Conservation (phyloP, 306 rosid species). For the Lithocarpus polystachyus region DNA sequence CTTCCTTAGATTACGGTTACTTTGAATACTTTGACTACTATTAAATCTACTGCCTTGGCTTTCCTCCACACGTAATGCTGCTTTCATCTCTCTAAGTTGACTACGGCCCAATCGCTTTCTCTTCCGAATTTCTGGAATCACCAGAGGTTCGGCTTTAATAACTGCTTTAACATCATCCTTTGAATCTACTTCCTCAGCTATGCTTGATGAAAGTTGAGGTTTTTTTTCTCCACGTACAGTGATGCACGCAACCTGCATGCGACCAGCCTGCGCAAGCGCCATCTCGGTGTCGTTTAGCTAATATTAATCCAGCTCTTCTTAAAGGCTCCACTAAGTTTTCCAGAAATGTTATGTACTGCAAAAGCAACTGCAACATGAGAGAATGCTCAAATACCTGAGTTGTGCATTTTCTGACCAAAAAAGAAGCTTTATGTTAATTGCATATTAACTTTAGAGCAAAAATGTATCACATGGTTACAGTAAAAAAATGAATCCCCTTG, state of each 20-base stretch:
- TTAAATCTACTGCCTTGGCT: slow-evolving; percentile 15
- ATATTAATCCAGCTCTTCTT: background rate
- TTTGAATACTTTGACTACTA: slow-evolving; percentile 12
- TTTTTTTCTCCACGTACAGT: slow-evolving; percentile 24
- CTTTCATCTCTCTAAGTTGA: slow-evolving; percentile 50
- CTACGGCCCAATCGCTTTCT: slow-evolving; percentile 52
- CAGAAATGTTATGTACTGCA: slow-evolving; percentile 18
- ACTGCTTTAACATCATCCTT: slow-evolving; percentile 34
- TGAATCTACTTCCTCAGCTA: slow-evolving; percentile 32
- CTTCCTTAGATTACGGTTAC: slow-evolving; percentile 35
- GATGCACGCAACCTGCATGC: slow-evolving; percentile 21
- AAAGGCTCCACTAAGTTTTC: slow-evolving; percentile 2
- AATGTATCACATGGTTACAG: background rate
- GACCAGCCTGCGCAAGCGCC: slow-evolving; percentile 41
- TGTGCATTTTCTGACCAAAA: background rate
- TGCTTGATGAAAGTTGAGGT: slow-evolving; percentile 31
- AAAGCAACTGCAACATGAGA: slow-evolving; percentile 7
- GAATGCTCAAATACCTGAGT: slow-evolving; percentile 6
- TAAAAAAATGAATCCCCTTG: too few relatives aligned
- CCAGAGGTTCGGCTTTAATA: slow-evolving; percentile 34
- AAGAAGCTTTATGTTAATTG: background rate
- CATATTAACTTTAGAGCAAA: background rate
- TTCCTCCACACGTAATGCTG: slow-evolving; percentile 17
- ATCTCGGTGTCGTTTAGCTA: slow-evolving; percentile 25
- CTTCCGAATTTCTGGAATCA: slow-evolving; percentile 30